Evolutionary conservation across 2,329 filamentous ascomycete genomes (phyloP), one percentile per base, ranked within the genome.

Genomic region (Chaetomium sp.): DNA sequence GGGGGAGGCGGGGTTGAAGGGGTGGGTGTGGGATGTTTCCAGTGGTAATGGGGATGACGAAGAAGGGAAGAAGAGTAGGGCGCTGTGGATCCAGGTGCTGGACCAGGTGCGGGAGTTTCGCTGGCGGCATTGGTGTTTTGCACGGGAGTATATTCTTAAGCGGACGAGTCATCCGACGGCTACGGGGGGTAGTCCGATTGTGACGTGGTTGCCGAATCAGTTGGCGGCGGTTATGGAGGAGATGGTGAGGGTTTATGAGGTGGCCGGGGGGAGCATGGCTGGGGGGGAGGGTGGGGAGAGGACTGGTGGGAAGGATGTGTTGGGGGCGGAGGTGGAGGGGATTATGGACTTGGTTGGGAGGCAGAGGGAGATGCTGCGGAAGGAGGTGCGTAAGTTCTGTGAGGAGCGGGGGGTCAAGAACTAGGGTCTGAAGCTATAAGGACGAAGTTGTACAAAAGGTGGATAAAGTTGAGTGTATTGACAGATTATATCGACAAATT

Each of bases 71-170:
- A 89, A 59, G 79, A 81, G 91, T 91, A 96, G 80, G 12, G 71
- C 79, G 50, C 73, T 86, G 4, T 89, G 86, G 74, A 74, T 88
- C 4, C 74, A 80, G 59, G 76, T 84, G 33, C 76, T 91, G 48
- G 79, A 92, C 68, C 84, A 91, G 70, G 86, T 92, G 7, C 81
- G 88, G 54, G 87, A 89, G 68, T 92, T 92, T 74, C 76, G 88
- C 57, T 92, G 88, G 86, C 77, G 88, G 6, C 88, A 92, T 71
- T 92, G 88, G 88, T 89, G 87, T 69, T 92, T 92, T 67, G 89
- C 87, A 2, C 79, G 88, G 57, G 88, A 91, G 75, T 92, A 92
- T 68, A 91, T 92, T 64, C 78, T 92, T 60, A 89, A 90, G 76
- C 81, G 83, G 66, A 91, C 86, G 0, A 76, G 74, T 14, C 87